These are phyloP conservation scores for Agaricus blazei DNA, from an alignment of 768 basidiomycete species.

Conservation along the genomic window DNA sequence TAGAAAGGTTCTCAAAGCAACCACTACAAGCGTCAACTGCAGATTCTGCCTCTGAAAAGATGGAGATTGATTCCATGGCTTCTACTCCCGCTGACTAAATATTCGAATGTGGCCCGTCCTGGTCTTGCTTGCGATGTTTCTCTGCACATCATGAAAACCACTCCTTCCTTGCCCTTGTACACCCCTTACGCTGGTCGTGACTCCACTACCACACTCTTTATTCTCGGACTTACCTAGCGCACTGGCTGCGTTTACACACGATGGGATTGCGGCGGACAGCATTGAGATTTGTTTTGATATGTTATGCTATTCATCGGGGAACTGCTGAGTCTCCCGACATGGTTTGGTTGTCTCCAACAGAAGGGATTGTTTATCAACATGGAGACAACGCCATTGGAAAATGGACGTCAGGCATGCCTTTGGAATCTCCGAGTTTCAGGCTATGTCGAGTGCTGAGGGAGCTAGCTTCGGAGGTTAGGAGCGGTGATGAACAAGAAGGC, in stretches of 20 bases:
- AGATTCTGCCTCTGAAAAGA: conserved; percentile 24
- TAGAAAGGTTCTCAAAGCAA: conserved; percentile 41
- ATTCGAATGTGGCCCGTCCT: background rate
- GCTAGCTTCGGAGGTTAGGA: background rate
- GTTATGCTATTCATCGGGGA: background rate
- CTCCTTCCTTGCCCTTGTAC: background rate
- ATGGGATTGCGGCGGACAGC: background rate
- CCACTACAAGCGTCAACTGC: conserved; percentile 25
- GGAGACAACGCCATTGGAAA: conserved; percentile 16
- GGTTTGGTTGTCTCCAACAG: conserved; percentile 10
- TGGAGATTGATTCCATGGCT: conserved; percentile 74
- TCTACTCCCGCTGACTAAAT: conserved; percentile 53
- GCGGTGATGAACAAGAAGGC: background rate
- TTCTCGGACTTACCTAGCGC: background rate
- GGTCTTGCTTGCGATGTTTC: background rate
- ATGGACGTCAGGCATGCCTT: conserved; percentile 13
- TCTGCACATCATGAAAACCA: background rate
- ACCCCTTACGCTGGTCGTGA: conserved; percentile 3
- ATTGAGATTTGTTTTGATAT: background rate
- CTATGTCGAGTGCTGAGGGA: conserved; percentile 13
- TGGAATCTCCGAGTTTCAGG: conserved; percentile 14
- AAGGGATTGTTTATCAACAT: conserved; percentile 11
- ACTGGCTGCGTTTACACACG: conserved; percentile 3
- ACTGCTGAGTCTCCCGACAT: background rate
- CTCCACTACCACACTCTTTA: background rate